phyloP scores from a whole-genome alignment of 176 grass and related monocot species.

The Tuctoria greenei region DNA sequence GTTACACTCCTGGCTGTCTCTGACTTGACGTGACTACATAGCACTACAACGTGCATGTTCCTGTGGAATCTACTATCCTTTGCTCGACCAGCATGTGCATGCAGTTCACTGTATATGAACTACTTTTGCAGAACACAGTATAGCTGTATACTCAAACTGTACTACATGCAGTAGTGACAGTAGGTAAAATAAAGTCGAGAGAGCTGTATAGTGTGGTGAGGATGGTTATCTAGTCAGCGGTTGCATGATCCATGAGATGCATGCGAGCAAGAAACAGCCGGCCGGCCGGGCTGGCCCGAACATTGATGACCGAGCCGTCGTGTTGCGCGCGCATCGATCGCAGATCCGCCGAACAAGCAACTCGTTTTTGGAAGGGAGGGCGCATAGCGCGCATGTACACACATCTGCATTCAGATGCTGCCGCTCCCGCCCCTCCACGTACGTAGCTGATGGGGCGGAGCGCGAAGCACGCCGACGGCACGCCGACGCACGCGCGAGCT shows the following conservation, averaged over 20 bases:
- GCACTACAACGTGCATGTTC: background rate
- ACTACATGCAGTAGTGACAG: background rate
- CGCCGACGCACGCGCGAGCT: background rate
- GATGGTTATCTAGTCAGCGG: too few relatives aligned
- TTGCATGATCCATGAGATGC: background rate
- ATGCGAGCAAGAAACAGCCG: background rate
- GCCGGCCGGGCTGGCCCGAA: background rate
- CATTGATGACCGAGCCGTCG: slow-evolving; percentile 45
- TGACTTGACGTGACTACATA: background rate
- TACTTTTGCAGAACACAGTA: background rate
- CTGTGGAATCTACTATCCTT: background rate
- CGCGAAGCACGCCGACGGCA: background rate
- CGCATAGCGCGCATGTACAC: slow-evolving; percentile 24
- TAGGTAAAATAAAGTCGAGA: background rate
- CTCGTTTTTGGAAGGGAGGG: slow-evolving; percentile 24
- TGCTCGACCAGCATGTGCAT: background rate
- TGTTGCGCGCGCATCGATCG: slow-evolving; percentile 36
- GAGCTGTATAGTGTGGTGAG: too few relatives aligned
- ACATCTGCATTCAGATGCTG: slow-evolving; percentile 8
- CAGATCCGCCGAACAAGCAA: slow-evolving; percentile 47
- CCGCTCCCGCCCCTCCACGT: background rate
- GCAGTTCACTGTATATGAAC: background rate
- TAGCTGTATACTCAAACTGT: background rate
- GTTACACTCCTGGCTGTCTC: background rate
- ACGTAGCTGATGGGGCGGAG: background rate